phyloP scores from a whole-genome alignment of 441 rosid genomes.

The Corymbia citriodora region DNA sequence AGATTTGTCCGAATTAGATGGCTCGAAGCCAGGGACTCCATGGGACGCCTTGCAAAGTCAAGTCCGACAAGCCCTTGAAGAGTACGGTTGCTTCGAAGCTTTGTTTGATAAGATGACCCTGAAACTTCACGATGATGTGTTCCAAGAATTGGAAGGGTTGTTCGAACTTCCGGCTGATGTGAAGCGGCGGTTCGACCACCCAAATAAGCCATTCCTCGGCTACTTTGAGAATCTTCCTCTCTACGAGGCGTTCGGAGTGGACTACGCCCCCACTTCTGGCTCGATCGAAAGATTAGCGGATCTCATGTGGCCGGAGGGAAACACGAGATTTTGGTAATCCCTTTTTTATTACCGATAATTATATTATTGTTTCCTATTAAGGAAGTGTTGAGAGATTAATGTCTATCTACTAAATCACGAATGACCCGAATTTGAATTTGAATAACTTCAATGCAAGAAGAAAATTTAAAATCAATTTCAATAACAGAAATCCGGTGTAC shows the following conservation, averaged over 20 bases:
- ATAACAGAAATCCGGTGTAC: not conserved
- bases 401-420: not conserved
- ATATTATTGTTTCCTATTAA: not conserved
- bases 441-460: not conserved
- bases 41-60: not conserved
- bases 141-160: not conserved
- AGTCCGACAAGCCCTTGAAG: not conserved
- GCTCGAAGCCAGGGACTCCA: not conserved
- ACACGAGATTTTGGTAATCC: not conserved
- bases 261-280: not conserved
- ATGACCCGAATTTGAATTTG: not conserved
- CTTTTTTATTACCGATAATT: too few species aligned
- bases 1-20: not conserved
- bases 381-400: not conserved
- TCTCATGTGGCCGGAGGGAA: not conserved
- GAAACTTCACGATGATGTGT: not conserved
- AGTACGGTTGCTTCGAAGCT: not conserved
- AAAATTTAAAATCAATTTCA: not conserved
- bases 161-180: not conserved
- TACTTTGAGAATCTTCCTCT: not conserved
- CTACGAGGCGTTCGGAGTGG: not conserved
- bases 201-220: not conserved
- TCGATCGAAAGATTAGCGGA: not conserved
- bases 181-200: not conserved
- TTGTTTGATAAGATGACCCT: not conserved